These are phyloP conservation scores for Camelina hispida DNA, from an alignment of 345 rosid species.

Conservation along the genomic window DNA sequence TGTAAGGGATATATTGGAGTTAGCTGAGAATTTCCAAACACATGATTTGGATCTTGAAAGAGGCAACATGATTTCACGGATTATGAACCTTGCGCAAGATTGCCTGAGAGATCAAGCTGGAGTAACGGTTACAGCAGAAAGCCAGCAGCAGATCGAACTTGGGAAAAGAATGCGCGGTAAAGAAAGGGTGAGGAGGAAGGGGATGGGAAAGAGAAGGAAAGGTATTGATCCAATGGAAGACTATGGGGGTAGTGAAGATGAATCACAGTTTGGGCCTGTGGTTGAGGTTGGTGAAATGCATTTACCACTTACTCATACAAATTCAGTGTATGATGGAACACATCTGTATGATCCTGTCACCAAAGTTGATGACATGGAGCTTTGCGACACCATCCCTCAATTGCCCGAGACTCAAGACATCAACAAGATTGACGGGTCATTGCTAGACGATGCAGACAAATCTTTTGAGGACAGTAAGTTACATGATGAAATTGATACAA, in stretches of 20 bases:
- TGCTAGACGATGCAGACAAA: slow-evolving; percentile 36
- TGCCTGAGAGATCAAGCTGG: slow-evolving; percentile 82
- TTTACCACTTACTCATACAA: slow-evolving; percentile 44
- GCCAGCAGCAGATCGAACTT: slow-evolving; percentile 52
- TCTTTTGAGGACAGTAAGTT: slow-evolving; percentile 42
- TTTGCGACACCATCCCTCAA: slow-evolving; percentile 46
- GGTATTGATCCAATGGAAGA: slow-evolving; percentile 68
- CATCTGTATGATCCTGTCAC: slow-evolving; percentile 46
- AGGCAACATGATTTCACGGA: slow-evolving; percentile 65
- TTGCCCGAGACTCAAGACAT: slow-evolving; percentile 43
- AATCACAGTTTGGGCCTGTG: slow-evolving; percentile 55
- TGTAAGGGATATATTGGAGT: slow-evolving; percentile 73
- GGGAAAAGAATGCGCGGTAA: slow-evolving; percentile 81
- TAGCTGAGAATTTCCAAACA: slow-evolving; percentile 74
- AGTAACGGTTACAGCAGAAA: slow-evolving; percentile 45
- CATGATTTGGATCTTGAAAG: slow-evolving; percentile 76
- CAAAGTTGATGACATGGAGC: slow-evolving; percentile 55
- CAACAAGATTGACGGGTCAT: slow-evolving; percentile 46
- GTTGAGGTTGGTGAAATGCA: slow-evolving; percentile 63
- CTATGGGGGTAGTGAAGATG: slow-evolving; percentile 59
- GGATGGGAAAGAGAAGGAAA: slow-evolving; percentile 66
- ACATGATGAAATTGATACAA: slow-evolving; percentile 36
- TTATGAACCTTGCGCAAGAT: slow-evolving; percentile 77
- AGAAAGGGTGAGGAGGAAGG: slow-evolving; percentile 79
- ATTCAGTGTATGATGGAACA: slow-evolving; percentile 50